Evolutionary conservation across 345 rosid species (phyloP), one percentile per base, ranked within the genome.

Genomic region (Eucalyptus fibrosa): DNA sequence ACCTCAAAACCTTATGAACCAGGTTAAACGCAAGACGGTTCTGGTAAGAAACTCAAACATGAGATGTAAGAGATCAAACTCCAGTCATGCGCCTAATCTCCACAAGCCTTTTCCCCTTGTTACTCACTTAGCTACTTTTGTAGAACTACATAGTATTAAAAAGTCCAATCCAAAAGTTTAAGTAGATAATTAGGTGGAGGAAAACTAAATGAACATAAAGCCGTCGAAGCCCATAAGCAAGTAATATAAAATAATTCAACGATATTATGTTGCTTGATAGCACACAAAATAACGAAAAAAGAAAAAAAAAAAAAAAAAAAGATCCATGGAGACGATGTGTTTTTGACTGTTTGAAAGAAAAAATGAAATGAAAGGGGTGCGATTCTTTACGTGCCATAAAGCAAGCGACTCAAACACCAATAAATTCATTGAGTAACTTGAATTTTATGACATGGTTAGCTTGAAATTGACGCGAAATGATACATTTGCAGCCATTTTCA

Each of bases 91-190:
- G 26, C 24, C 44, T 9, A 72, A 72, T 37, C 14, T 21, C 9
- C 24, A 32, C 44, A 34, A 9, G 19, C 10, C 26, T 55, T 55
- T 55, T 55, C 26, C 56, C 59, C 59, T 21, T 21, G 26, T 56
- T 56, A 56, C 62, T 9, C 30, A 37, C 45, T 72, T 9, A 21
- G 28, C 45, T 37, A 72, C 15, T 19, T 72, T 37, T 37, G 40
- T 37, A 7, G 26, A 72, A 37, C 26, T 17, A 10, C 4, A 4
- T 2, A 1, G 14, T 9, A 0, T 21, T 37, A 72, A 12, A 37
- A 10, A 72, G 28, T 37, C 1, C 14, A 72, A 72, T 72, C 82
- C 45, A 72, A 19, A 72, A 72, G 28, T 72, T 72, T 72, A 34
- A 72, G 45, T 0, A 10, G 28, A 37, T 37, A 37, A 37, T 12